Evolutionary conservation across 106 monocot genomes (phyloP), one percentile per base, ranked within the genome.

Genomic region (Allium cepa): DNA sequence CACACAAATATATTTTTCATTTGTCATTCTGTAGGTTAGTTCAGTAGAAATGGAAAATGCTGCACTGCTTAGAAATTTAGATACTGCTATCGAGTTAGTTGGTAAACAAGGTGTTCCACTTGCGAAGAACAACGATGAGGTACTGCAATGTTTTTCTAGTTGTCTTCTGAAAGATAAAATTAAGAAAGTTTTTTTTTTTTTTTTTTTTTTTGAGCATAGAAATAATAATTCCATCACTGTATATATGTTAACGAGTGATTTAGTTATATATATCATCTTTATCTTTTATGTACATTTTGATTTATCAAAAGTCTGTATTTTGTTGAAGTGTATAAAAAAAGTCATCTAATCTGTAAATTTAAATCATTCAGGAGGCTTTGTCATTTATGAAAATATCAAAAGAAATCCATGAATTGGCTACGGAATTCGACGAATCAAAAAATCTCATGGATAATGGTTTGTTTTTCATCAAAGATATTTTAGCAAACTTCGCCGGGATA

Each of bases 101-200:
- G 83, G 78, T 78, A 65, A 81, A 62, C 89, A 94, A 72, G 86
- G 71, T 55, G 47, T 60, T 76, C 80, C 79, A 57, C 83, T 79
- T 56, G 70, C 55, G 46, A 75, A 83, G 57, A 89, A 80, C 50
- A 76, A 75, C 72, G 81, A 89, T 64, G 76, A 94, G 90, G 93
- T 89, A 72, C 36, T 36, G 36, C 1, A 36, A 2, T 36, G 36
- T 36, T 36, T 36, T 36, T 36, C 36, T 5, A 22, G 22, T 36
- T 4, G 36, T 36, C 36, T 36, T 36, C 36, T 36, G 36, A 36
- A 36, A 4, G 36, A 36, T 36, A 36, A 36, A 36, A 36, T 36
- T 36, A 36, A 36, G 36, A 36, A 36, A 36, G 36, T 5, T 36
- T 36, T 36, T 36, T 36, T 36, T 36, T 36, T 4, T n/a, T n/a